These are phyloP conservation scores for Gnaphalium uliginosum DNA, from an alignment of 129 eudicot genomes.

Conservation along the genomic window DNA sequence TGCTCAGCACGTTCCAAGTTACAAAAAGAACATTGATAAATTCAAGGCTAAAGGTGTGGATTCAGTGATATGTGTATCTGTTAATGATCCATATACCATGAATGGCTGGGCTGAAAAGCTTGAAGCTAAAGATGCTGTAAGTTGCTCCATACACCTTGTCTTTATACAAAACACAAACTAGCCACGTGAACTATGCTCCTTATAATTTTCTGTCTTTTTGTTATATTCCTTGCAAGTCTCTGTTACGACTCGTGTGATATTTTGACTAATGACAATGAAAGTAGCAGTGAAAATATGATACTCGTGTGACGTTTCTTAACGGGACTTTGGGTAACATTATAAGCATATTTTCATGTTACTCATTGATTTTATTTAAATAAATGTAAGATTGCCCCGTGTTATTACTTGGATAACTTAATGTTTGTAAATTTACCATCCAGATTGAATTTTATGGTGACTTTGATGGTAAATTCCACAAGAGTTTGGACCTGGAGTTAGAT, in stretches of 20 bases:
- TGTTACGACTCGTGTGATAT: background rate
- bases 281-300: background rate
- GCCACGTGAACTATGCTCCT: background rate
- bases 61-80: slow-evolving; percentile 85
- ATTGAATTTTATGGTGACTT: slow-evolving; percentile 93
- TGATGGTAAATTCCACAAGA: slow-evolving; percentile 94
- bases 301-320: background rate
- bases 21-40: slow-evolving; percentile 86
- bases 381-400: background rate
- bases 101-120: slow-evolving; percentile 99
- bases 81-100: slow-evolving; percentile 92
- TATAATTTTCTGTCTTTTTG: background rate
- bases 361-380: background rate
- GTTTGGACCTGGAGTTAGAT: slow-evolving; percentile 74
- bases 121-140: slow-evolving; percentile 87
- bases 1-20: slow-evolving; percentile 93
- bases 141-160: slow-evolving; percentile 27
- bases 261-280: background rate
- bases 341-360: background rate
- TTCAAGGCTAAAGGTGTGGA: slow-evolving; percentile 88
- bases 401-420: background rate
- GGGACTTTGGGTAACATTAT: background rate
- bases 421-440: slow-evolving; percentile 33
- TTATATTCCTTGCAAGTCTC: background rate
- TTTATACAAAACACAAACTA: background rate